Evolutionary conservation across 1,284 basidiomycete genomes (phyloP), one percentile per base, ranked within the genome.

Genomic region (Omphalotus olearius): DNA sequence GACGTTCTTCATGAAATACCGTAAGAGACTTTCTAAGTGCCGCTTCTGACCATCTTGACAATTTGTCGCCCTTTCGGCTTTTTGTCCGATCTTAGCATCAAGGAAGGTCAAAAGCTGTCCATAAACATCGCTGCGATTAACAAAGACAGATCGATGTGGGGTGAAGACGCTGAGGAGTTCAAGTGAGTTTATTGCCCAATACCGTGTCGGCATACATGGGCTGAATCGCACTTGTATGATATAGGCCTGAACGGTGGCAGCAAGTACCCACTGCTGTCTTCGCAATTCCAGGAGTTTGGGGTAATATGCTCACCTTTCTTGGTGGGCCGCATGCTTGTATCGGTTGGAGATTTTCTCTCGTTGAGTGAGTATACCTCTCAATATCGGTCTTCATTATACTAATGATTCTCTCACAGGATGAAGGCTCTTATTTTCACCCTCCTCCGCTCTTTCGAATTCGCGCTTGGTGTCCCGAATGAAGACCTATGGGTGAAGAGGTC

Each of bases 291-390:
- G 69, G 78, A 1, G 63, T 78, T 0, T 76, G 66, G 66, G 63
- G 68, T 16, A 66, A 77, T 55, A 18, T 71, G 40, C 57, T 79
- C 52, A 68, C 70, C 4, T 80, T 79, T 65, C 45, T 71, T 1
- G 69, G 69, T 9, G 76, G 76, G 3, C 61, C 72, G 9, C 69
- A 68, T 20, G 67, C 73, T 2, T 78, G 75, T 58, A 75, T 78
- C 33, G 80, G 80, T 0, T 82, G 77, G 60, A 71, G 76, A 6
- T 82, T 83, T 57, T 70, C 80, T 1, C 50, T 83, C 17, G 69
- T 73, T n/a, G 80, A 84, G 73, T 76, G 50, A 47, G 57, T 45
- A 3, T 11, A 18, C 10, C 14, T 17, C 25, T 35, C 35, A 14
- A 25, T 18, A 17, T 20, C 16, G 7, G 9, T 26, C 23, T 11